phyloP scores from a whole-genome alignment of 495 filamentous ascomycete genomes.

The Aspergillus egyptiacus region DNA sequence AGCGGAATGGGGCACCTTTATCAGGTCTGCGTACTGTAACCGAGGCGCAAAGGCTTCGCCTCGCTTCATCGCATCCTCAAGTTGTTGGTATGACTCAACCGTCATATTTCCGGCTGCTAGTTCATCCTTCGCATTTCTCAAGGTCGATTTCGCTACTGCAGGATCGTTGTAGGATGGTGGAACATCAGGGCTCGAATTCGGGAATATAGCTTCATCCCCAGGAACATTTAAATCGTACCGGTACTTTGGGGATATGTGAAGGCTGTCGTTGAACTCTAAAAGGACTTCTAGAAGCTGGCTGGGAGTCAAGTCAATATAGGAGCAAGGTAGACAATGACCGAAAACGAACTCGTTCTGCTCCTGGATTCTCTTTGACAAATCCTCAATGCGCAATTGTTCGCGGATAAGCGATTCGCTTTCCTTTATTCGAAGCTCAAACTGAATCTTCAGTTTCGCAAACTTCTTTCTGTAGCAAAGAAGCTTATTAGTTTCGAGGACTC shows the following conservation, averaged over 20 bases:
- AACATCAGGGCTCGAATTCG: constrained; percentile 35
- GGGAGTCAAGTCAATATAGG: neutral
- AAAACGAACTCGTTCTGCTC: constrained; percentile 74
- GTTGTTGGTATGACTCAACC: constrained; percentile 28
- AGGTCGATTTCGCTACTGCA: constrained; percentile 30
- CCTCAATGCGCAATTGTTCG: constrained; percentile 69
- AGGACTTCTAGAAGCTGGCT: constrained; percentile 79
- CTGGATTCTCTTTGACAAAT: constrained; percentile 69
- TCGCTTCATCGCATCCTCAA: constrained; percentile 37
- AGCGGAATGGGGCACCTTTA: constrained; percentile 28
- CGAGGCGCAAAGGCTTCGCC: constrained; percentile 36
- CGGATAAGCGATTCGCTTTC: constrained; percentile 71
- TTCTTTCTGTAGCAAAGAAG: constrained; percentile 68
- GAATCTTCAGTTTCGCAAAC: constrained; percentile 84
- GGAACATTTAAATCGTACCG: constrained; percentile 57
- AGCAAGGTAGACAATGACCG: neutral
- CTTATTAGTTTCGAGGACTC: constrained; percentile 6
- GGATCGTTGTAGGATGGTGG: constrained; percentile 33
- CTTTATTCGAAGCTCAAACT: constrained; percentile 77
- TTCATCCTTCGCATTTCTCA: constrained; percentile 43
- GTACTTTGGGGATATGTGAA: constrained; percentile 65
- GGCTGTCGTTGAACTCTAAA: constrained; percentile 75
- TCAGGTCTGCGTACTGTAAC: constrained; percentile 29
- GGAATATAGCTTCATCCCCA: constrained; percentile 32
- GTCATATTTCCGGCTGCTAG: constrained; percentile 38